Evolutionary conservation across 352 stramenopile species (phyloP).

Genomic region (Phytophthora chlamydospora): DNA sequence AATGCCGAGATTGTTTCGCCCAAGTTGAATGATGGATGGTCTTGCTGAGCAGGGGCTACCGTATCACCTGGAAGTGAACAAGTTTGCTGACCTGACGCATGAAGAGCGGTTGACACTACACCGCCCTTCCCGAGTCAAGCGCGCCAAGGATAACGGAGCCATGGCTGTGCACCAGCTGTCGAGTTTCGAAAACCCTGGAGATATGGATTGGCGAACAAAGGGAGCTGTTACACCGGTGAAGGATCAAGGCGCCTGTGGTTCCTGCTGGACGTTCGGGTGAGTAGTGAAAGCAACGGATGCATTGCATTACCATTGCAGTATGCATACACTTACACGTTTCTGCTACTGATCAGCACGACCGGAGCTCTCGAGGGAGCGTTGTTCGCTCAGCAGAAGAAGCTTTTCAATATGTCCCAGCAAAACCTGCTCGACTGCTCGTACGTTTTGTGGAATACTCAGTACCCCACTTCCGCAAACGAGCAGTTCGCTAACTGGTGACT

Average conservation of each 20-base stretch:
- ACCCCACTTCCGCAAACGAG: slow-evolving; percentile 1
- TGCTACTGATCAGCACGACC: slow-evolving; percentile 60
- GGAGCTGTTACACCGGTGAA: slow-evolving; percentile 91
- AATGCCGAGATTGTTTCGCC: neutral
- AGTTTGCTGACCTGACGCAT: slow-evolving; percentile 83
- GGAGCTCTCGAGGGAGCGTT: slow-evolving; percentile 79
- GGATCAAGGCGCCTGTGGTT: slow-evolving; percentile 91
- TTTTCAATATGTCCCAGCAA: slow-evolving; percentile 89
- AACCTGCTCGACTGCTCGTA: slow-evolving; percentile 92
- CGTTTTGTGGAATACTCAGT: slow-evolving; percentile 9
- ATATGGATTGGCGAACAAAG: slow-evolving; percentile 88
- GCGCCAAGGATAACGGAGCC: slow-evolving; percentile 68
- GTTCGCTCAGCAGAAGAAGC: slow-evolving; percentile 72
- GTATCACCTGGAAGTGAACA: slow-evolving; percentile 82
- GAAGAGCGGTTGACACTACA: slow-evolving; percentile 67
- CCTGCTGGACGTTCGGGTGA: slow-evolving; percentile 92
- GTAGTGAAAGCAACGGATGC: neutral
- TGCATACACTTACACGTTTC: slow-evolving; percentile 12
- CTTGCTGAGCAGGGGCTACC: slow-evolving; percentile 58
- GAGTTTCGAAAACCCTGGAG: slow-evolving; percentile 51
- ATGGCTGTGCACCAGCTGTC: slow-evolving; percentile 46
- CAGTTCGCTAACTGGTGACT: slow-evolving; percentile 1
- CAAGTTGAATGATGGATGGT: neutral
- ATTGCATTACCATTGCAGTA: neutral
- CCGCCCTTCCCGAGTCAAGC: slow-evolving; percentile 50